phyloP scores from a whole-genome alignment of 2,329 filamentous ascomycete genomes.

The Neurospora crassa region DNA sequence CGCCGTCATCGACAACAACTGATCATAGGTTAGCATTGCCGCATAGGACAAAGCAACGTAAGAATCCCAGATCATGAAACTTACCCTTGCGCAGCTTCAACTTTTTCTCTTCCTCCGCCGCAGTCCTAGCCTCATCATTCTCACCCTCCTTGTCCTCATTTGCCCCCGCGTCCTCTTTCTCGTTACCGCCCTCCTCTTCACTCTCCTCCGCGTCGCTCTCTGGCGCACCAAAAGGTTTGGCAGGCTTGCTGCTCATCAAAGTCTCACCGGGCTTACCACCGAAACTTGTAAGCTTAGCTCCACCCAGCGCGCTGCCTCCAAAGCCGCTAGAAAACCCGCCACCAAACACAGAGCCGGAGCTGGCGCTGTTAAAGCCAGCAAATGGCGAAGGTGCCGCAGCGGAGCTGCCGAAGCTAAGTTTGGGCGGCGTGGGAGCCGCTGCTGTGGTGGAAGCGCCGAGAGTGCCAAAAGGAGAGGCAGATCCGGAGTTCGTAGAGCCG shows the following conservation, averaged over 20 bases:
- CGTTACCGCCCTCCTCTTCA: conserved; percentile 39
- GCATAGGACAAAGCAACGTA: neutral
- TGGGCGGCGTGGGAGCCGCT: conserved; percentile 25
- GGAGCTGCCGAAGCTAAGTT: conserved; percentile 38
- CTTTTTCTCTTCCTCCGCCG: conserved; percentile 53
- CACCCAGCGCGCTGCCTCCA: conserved; percentile 29
- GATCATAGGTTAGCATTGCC: conserved; percentile 3
- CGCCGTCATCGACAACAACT: conserved; percentile 74
- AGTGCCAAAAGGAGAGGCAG: conserved; percentile 26
- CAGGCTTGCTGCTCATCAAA: conserved; percentile 48
- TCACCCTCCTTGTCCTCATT: conserved; percentile 40
- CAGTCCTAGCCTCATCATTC: conserved; percentile 41
- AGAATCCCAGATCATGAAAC: conserved; percentile 18
- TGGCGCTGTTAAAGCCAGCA: conserved; percentile 29
- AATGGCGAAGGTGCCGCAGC: conserved; percentile 34
- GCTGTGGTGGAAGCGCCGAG: conserved; percentile 23
- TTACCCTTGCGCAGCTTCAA: conserved; percentile 60
- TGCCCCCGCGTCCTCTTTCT: conserved; percentile 36
- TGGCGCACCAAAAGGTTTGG: conserved; percentile 69
- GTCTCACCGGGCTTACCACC: conserved; percentile 47
- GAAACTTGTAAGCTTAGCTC: conserved; percentile 54
- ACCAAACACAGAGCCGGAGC: conserved; percentile 31
- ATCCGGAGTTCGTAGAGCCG: conserved; percentile 35
- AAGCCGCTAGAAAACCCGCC: conserved; percentile 30
- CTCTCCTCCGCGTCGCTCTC: conserved; percentile 52